Evolutionary conservation across 192 early-diverging fungal species (phyloP), one percentile per base, ranked within the genome.

Genomic region (Lobosporangium transversale): DNA sequence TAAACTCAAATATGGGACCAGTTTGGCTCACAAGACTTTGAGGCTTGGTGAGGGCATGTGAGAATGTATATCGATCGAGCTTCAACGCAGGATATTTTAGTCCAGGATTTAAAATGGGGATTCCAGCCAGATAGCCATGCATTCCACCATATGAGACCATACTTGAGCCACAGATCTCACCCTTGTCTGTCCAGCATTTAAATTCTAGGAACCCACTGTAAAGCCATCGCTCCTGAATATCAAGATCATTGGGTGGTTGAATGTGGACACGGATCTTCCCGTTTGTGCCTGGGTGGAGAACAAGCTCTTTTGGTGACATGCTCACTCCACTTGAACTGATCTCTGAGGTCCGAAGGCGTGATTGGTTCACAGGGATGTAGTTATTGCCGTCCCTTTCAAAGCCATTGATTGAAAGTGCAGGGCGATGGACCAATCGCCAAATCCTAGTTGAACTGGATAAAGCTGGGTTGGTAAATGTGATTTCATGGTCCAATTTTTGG

Each of bases 191-290:
- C 6, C 17, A 27, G 23, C 70, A 73, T 23, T 21, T 18, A 20
- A 73, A 65, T n/a, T 73, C 62, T 4, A 73, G 23, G 15, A 45
- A 73, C 12, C 70, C 70, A 21, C 70, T 73, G 27, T 29, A 73
- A 1, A 73, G 36, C 70, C 70, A 73, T 14, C 70, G 60, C 23
- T 73, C 62, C 24, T 73, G 21, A 4, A 59, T 17, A 48, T 63
- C 37, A 20, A 73, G 31, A 2, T 30, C 32, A 1, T 8, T 31
- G 2, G 70, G 70, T 3, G 70, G 70, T 0, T 48, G 35, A 9
- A 73, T 64, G 6, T 21, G 54, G 7, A 73, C 21, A 0, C 17
- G 47, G 7, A 73, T 31, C 0, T 58, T 58, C n/a, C 54, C 62
- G 10, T 53, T 29, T 4, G 35, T 44, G 4, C 62, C 49, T 7